Evolutionary conservation across 1,284 basidiomycete species (phyloP), one percentile per base, ranked within the genome.

Genomic region (Puccinia triticina): DNA sequence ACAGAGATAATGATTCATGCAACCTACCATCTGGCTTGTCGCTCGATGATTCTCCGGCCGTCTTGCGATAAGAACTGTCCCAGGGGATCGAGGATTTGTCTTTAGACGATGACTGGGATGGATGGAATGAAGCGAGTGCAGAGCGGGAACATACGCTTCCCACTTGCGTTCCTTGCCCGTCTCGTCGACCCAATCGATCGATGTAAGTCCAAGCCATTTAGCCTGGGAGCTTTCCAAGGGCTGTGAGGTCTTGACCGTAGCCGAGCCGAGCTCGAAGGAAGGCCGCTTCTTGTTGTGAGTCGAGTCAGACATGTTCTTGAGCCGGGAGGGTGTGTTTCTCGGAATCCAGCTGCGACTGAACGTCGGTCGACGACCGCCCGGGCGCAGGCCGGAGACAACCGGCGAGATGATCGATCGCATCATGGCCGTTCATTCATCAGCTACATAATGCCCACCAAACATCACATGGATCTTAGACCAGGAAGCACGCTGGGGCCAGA

Each of bases 131-230:
- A 32, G 48, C 32, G 12, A 12, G 29, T 5, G 34, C 10, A 34
- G 37, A 21, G 37, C 18, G 11, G 21, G 77, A 75, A 86, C 85
- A 43, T 85, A 86, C 46, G 84, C 85, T 57, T 87, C 86, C 86
- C 86, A 87, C 69, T 84, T 84, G 46, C 86, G 84, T 48, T 85
- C 79, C 59, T 84, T 85, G 37, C 86, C 86, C 1, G 84, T 77
- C 0, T 86, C 85, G 64, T 87, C 86, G 3, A 84, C 74, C 86
- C 86, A 87, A 43, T 86, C 83, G 73, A 87, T 86, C 3, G 85
- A 80, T 21, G 84, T 83, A 3, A 87, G 83, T 0, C 85, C 84
- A 18, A 87, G 82, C 86, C 86, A 87, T 75, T 87, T 87, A 43
- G 86, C 61, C 29, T 64, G 8, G 8, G 29, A 32, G 32, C 14